Conservation (phyloP, 441 rosid genomes). For the Syzygium syzygioides region DNA sequence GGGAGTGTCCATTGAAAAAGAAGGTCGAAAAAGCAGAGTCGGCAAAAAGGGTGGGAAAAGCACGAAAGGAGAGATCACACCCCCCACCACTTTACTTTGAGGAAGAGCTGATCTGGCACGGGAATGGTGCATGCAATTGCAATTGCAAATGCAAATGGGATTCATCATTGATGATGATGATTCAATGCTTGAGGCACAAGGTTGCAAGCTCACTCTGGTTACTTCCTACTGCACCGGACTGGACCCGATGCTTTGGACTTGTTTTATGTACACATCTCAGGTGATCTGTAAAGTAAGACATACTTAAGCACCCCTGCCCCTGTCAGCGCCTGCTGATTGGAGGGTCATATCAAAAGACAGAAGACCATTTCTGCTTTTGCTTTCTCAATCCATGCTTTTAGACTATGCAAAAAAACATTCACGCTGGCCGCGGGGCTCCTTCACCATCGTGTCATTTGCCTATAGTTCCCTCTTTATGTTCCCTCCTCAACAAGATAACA, state of each 20-base stretch:
- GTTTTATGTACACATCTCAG: not conserved
- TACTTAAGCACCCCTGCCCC: not conserved
- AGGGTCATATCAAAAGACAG: not conserved
- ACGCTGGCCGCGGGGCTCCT: not conserved
- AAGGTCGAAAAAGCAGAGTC: not conserved
- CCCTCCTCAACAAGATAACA: not conserved
- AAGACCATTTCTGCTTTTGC: not conserved
- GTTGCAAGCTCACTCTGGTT: not conserved
- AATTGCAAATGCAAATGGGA: not conserved
- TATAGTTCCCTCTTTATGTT: not conserved
- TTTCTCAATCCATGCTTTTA: not conserved
- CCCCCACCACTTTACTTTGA: not conserved
- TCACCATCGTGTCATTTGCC: not conserved
- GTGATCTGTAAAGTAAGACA: not conserved
- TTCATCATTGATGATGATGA: not conserved
- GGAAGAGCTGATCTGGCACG: not conserved
- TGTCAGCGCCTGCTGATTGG: not conserved
- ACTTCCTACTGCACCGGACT: not conserved
- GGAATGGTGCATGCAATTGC: not conserved
- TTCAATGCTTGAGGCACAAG: not conserved
- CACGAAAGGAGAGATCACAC: not conserved
- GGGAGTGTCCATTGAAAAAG: not conserved
- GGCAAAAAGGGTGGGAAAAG: not conserved
- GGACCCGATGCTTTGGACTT: not conserved
- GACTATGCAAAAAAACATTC: not conserved